These are phyloP conservation scores for Suhomyces emberorum DNA, from an alignment of 805 yeast species.

Conservation along the genomic window DNA sequence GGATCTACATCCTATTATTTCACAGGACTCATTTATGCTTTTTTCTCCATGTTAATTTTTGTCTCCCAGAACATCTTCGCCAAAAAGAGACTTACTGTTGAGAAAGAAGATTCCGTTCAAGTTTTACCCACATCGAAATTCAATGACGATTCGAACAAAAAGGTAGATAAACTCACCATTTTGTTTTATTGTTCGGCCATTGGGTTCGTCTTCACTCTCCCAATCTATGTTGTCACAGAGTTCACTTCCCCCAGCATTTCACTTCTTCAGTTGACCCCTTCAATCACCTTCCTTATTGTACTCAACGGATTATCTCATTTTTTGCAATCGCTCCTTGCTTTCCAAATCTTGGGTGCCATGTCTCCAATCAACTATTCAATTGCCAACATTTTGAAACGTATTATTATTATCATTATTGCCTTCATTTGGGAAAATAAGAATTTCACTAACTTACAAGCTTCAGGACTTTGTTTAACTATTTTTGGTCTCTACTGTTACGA, in stretches of 20 bases:
- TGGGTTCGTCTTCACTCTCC: conserved; percentile 66
- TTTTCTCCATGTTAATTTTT: conserved; percentile 60
- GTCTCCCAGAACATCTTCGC: conserved; percentile 80
- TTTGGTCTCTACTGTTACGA: conserved; percentile 42
- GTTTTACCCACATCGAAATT: conserved; percentile 23
- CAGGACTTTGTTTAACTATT: conserved; percentile 36
- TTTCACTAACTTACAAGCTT: conserved; percentile 26
- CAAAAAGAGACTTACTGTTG: conserved; percentile 61
- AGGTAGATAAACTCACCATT: conserved; percentile 68
- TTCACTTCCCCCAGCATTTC: conserved; percentile 25
- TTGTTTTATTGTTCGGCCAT: conserved; percentile 66
- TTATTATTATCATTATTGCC: conserved; percentile 64
- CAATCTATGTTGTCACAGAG: conserved; percentile 62
- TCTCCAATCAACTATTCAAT: conserved; percentile 78
- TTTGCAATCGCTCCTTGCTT: conserved; percentile 68
- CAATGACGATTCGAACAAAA: conserved; percentile 19
- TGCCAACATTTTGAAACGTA: conserved; percentile 73
- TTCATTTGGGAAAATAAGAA: conserved; percentile 58
- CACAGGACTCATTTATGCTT: conserved; percentile 49
- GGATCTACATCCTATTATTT: conserved; percentile 17
- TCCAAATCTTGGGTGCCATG: conserved; percentile 67
- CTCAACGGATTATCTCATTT: conserved; percentile 72
- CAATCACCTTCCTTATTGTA: conserved; percentile 39
- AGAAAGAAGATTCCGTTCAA: conserved; percentile 16
- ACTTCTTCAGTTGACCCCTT: conserved; percentile 27